Evolutionary conservation across 176 grass and related monocot species (phyloP).

Genomic region (Metroxylon sagu): DNA sequence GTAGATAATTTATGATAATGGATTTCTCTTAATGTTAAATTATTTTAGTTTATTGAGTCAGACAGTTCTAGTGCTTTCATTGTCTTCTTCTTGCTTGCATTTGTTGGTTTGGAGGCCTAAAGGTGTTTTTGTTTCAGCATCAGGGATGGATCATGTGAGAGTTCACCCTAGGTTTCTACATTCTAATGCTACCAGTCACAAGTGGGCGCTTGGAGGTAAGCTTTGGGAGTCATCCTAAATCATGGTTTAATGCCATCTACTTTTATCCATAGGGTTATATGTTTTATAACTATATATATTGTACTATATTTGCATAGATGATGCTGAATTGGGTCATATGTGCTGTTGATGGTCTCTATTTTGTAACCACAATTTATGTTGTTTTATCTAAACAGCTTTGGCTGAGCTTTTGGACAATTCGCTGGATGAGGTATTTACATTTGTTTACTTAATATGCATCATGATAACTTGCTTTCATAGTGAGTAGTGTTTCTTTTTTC

Average conservation of each 20-base stretch:
- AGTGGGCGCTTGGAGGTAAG: constrained; percentile 94
- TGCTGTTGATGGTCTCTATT: no score
- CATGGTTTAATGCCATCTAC: no score
- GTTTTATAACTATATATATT: no score
- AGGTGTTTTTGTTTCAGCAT: constrained; percentile 31
- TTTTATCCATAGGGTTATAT: no score
- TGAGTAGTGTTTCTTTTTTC: constrained; percentile 7
- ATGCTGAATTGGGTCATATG: no score
- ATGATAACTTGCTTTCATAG: not conserved
- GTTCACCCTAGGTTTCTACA: constrained; percentile 94
- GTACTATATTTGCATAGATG: no score
- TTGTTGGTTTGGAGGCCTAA: not conserved
- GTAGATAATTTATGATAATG: no score
- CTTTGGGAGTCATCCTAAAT: not conserved
- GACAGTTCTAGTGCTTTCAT: constrained; percentile 5
- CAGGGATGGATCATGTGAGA: constrained; percentile 81
- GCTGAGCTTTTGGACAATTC: constrained; percentile 97
- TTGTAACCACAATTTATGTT: not conserved
- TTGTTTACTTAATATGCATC: constrained; percentile 8
- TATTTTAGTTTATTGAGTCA: no score
- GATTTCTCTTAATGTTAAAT: no score
- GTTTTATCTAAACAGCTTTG: constrained; percentile 46
- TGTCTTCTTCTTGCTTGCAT: not conserved
- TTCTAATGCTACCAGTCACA: constrained; percentile 99
- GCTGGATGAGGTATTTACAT: constrained; percentile 64